Evolutionary conservation across 768 basidiomycete species (phyloP), one percentile per base, ranked within the genome.

Genomic region (Collybia sp.): DNA sequence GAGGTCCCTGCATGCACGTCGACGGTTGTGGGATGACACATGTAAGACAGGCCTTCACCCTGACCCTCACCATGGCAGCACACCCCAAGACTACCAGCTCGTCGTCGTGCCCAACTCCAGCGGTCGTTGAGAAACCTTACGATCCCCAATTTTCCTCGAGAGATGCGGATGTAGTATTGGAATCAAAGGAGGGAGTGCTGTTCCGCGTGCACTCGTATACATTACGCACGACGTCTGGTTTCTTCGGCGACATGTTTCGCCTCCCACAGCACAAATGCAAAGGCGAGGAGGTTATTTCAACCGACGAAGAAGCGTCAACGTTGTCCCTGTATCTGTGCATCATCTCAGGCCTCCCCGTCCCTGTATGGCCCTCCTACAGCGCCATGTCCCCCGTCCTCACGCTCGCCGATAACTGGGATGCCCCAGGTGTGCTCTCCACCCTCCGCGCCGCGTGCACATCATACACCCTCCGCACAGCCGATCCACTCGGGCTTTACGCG

Each of bases 321-420:
- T 70, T 84, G 34, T 76, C 81, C 50, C 70, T 70, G 2, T 59
- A 85, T 1, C 70, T 86, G 2, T 73, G 71, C 52, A 75, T 84
- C 59, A 68, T 81, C 32, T 78, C 70, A 33, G 82, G 83, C 13
- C 68, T 82, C 10, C 64, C 74, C 0, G 68, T 80, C 11, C 68
- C 71, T 2, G 60, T 64, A 3, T 72, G 77, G 55, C 64, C 66
- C 32, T 74, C 76, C 2, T 76, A 75, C 51, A 77, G 80, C 50
- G 61, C 62, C 12, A 60, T 83, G 33, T 80, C 81, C 44, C 65
- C 71, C 8, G 67, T 88, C 5, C 61, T 87, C 20, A 69, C 65
- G 35, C 71, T 82, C 1, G 81, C 83, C 2, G 82, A 87, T 53
- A 85, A 83, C 56, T 88, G 85, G 73, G 83, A 84, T 40, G 79